Evolutionary conservation across 345 rosid genomes (phyloP).

Genomic region (Carallia pectinifolia): DNA sequence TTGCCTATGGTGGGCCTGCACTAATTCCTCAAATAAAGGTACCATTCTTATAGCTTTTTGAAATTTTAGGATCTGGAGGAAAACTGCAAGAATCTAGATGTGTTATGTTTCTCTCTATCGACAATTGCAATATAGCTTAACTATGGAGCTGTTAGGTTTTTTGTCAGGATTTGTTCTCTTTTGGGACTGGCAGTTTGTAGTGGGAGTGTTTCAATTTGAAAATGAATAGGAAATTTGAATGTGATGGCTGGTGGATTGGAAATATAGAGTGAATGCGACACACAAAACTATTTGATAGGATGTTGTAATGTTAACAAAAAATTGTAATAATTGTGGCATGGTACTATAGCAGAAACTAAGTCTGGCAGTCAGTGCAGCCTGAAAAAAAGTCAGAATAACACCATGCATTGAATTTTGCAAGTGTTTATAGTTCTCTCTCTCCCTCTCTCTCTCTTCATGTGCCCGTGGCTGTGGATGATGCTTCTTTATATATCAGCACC

Average conservation of each 20-base stretch:
- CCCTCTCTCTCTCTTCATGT: too few relatives aligned
- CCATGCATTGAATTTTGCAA: too few relatives aligned
- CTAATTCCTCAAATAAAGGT: conserved; percentile 93
- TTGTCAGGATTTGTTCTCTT: not conserved
- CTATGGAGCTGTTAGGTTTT: not conserved
- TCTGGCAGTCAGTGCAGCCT: too few relatives aligned
- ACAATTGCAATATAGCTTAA: not conserved
- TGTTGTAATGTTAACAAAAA: too few relatives aligned
- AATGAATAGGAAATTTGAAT: not conserved
- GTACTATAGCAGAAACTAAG: too few relatives aligned
- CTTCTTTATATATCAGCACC: too few relatives aligned
- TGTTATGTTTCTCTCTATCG: too few relatives aligned
- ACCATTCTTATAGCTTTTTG: conserved; percentile 1
- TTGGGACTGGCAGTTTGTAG: not conserved
- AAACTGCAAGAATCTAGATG: not conserved
- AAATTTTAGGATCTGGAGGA: not conserved
- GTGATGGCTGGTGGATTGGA: not conserved
- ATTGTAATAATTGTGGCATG: too few relatives aligned
- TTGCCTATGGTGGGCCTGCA: conserved; percentile 97
- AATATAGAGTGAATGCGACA: not conserved
- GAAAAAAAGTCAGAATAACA: too few relatives aligned
- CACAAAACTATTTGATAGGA: too few relatives aligned
- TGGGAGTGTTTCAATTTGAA: not conserved
- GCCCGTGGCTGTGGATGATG: too few relatives aligned
- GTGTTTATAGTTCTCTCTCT: too few relatives aligned